Evolutionary conservation across 1,139 yeast species (phyloP), one percentile per base, ranked within the genome.

Genomic region (Geotrichum bryndzae): DNA sequence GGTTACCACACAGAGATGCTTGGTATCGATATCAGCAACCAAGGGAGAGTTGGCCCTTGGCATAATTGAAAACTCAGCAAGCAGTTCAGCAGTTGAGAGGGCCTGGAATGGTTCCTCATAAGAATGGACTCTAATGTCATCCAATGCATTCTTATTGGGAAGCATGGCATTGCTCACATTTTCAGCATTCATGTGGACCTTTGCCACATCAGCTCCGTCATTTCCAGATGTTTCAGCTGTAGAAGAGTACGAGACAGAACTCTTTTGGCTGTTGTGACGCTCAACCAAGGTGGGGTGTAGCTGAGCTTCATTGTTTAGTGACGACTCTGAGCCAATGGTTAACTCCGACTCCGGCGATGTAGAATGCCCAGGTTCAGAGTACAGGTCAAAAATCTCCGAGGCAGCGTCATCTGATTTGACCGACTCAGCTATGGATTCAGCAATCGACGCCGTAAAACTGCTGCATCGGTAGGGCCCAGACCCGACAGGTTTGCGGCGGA

Each of bases 401-500:
- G 41, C 41, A 11, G 41, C 41, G 10, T 35, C 41, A 15, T 35
- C 41, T 10, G 41, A 35, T 35, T 35, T 35, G 41, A 35, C 41
- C 13, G 41, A 35, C 41, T 35, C 41, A 8, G 41, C 13, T 11
- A 35, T 6, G 4, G 41, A 35, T 13, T 35, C 41, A 35, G 41
- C 41, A 10, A 35, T 10, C 3, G 41, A 35, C 10, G 41, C 41
- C n/a, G 41, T 35, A 3, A 35, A 11, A 35, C 41, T 35, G n/a
- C 10, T 35, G n/a, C n/a, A 15, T 35, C 41, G 13, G 41, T 13
- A 11, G 3, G 41, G 54, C 13, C 61, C 58, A 25, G 56, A 38
- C 10, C 61, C 57, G 2, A 59, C 58, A 11, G 61, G 61, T 1
- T 50, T 27, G 27, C 58, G 54, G 29, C 50, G 18, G 11, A 59